phyloP scores from a whole-genome alignment of 1,284 basidiomycete genomes.

The Boletellus deceptivus region DNA sequence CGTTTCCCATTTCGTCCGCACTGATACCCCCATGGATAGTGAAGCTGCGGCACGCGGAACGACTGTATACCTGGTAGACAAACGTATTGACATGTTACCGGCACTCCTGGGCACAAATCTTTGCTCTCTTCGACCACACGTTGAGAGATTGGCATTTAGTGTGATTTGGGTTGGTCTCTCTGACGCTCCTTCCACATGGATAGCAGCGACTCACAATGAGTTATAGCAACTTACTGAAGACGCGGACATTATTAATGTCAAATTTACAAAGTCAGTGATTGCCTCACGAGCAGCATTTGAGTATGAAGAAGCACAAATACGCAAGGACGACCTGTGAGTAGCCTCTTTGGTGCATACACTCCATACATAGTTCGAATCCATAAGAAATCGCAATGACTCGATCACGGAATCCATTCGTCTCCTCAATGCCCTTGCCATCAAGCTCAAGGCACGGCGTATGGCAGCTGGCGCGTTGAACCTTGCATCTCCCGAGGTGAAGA shows the following conservation, averaged over 20 bases:
- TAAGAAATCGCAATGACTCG: constrained; percentile 73
- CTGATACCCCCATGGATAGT: constrained; percentile 95
- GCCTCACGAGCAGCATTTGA: constrained; percentile 97
- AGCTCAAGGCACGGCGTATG: constrained; percentile 87
- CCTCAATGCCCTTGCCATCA: constrained; percentile 85
- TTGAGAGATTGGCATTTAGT: constrained; percentile 95
- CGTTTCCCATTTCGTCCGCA: constrained; percentile 93
- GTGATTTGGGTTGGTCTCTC: constrained; percentile 82
- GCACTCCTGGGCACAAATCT: constrained; percentile 93
- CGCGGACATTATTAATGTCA: constrained; percentile 87
- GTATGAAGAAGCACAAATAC: constrained; percentile 93
- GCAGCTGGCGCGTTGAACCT: constrained; percentile 94
- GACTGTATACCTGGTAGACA: constrained; percentile 98
- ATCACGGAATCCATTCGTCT: constrained; percentile 89
- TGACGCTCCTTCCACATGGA: not conserved
- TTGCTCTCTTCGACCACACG: constrained; percentile 90
- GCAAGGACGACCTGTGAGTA: constrained; percentile 88
- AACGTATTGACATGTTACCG: constrained; percentile 98
- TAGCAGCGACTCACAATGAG: constrained; percentile 2
- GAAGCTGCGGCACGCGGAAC: constrained; percentile 96
- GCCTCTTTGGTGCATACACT: not conserved
- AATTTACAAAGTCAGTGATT: constrained; percentile 96
- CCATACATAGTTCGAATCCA: not conserved
- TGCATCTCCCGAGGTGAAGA: constrained; percentile 97
- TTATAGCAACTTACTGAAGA: constrained; percentile 79